Evolutionary conservation across 768 basidiomycete genomes (phyloP), one percentile per base, ranked within the genome.

Genomic region (Strobilomyces echinocephalus): DNA sequence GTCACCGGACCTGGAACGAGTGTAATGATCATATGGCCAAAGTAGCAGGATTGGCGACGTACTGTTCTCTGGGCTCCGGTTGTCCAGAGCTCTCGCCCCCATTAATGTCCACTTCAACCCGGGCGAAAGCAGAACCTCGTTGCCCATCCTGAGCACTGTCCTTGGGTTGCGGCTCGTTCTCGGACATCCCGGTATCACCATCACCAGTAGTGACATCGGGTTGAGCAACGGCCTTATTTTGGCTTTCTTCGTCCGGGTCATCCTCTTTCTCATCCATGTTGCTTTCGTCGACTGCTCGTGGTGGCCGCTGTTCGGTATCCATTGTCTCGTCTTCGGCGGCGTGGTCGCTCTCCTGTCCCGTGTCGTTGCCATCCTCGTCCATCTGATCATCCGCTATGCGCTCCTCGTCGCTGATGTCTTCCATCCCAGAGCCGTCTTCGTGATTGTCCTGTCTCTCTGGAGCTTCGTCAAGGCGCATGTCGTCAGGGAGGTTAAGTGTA

Each of bases 401-500:
- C 26, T 64, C 70, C 8, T 68, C 67, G 34, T 68, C 68, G 7
- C 72, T 68, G 60, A 72, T 67, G 28, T 76, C 72, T 43, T 76
- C 77, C 61, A 74, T 67, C 8, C 46, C 60, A 5, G 55, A 46
- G 18, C 63, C 64, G 45, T 71, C 65, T n/a, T 12, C 57, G 2
- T 59, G 56, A 20, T 64, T 65, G 9, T 70, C 66, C 20, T 51
- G 57, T 30, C 69, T 65, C 43, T 69, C 69, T 28, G 55, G 59
- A 18, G 60, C 60, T 46, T 73, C 69, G 20, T 75, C 77, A 24
- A 95, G 67, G 49, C 91, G 74, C 71, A 95, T 76, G 57, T 92
- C 84, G 33, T 97, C 95, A 0, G 95, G 95, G 10, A 98, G 77
- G 62, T 98, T 88, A 41, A 98, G 78, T 5, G 83, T 85, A 48